A percentile compares a stretch with the other conserved stretches of the same genome.
Conservation (phyloP, 257 asterid genomes). For the Solanum habrochaites region DNA sequence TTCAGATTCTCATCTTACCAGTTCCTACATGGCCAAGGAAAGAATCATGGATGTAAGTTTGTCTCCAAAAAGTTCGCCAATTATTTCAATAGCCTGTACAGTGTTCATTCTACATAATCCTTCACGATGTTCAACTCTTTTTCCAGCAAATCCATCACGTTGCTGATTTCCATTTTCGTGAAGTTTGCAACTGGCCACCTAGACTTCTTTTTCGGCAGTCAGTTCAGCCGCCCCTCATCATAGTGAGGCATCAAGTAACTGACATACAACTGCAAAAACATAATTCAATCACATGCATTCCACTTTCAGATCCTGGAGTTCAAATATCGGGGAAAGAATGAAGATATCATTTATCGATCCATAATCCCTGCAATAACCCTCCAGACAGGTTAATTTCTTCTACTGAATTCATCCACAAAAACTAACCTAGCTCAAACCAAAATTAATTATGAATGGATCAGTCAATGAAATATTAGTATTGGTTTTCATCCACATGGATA, state of each 20-base stretch:
- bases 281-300: slow-evolving; percentile 58
- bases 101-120: slow-evolving; percentile 62
- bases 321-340: slow-evolving; percentile 50
- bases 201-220: slow-evolving; percentile 69
- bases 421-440: not conserved
- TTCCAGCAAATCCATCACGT: slow-evolving; percentile 45
- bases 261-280: slow-evolving; percentile 69
- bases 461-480: not conserved
- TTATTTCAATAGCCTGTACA: slow-evolving; percentile 62
- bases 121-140: slow-evolving; percentile 48
- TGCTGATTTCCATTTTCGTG: slow-evolving; percentile 79
- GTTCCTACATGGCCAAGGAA: slow-evolving; percentile 69
- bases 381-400: slow-evolving; percentile 2
- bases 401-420: not conserved
- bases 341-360: slow-evolving; percentile 71
- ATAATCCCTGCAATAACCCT: slow-evolving; percentile 66
- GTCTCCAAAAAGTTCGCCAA: slow-evolving; percentile 66
- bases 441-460: not conserved
- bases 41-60: slow-evolving; percentile 62
- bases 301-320: slow-evolving; percentile 65
- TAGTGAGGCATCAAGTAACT: slow-evolving; percentile 89
- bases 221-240: slow-evolving; percentile 69
- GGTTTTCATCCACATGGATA: not conserved
- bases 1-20: slow-evolving; percentile 41
- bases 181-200: slow-evolving; percentile 53